Conservation (phyloP, 2,329 filamentous ascomycete genomes). For the Ophiostoma novo-ulmi region DNA sequence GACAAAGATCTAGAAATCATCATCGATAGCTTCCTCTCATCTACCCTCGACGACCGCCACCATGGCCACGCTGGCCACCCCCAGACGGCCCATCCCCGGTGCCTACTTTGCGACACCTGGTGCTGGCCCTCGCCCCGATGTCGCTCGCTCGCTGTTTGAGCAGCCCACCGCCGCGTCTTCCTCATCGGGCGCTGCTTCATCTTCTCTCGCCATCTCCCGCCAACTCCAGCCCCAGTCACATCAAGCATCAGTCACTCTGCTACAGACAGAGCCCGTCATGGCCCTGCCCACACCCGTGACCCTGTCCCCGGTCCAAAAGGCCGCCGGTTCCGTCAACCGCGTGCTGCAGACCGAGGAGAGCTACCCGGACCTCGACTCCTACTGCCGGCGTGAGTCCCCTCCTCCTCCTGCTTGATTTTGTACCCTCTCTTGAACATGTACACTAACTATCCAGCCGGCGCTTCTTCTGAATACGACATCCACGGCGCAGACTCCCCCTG, state of each 20-base stretch:
- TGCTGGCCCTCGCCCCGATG: slow-evolving; percentile 42
- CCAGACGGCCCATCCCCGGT: slow-evolving; percentile 67
- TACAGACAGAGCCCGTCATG: slow-evolving; percentile 34
- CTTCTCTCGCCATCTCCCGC: slow-evolving; percentile 3
- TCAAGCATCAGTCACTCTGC: not conserved
- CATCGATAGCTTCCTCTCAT: not conserved
- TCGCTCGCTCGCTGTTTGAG: slow-evolving; percentile 48
- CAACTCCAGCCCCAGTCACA: slow-evolving; percentile 12
- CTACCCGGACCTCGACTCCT: slow-evolving; percentile 85
- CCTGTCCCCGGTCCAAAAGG: slow-evolving; percentile 62
- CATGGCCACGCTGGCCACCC: slow-evolving; percentile 47
- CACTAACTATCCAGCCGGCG: slow-evolving; percentile 57
- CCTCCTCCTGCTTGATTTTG: not conserved
- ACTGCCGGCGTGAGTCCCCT: slow-evolving; percentile 69
- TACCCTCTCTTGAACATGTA: not conserved
- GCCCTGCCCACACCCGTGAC: slow-evolving; percentile 40
- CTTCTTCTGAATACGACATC: slow-evolving; percentile 87
- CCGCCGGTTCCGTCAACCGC: slow-evolving; percentile 76
- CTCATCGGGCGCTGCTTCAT: not conserved
- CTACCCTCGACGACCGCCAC: not conserved
- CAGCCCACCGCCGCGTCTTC: slow-evolving; percentile 27
- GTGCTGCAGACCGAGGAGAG: slow-evolving; percentile 69
- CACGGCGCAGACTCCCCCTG: slow-evolving; percentile 62
- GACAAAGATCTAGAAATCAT: too few species aligned
- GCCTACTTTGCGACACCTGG: slow-evolving; percentile 72